Percentiles rank a stretch among this genome's conserved stretches.
phyloP scores from a whole-genome alignment of 768 basidiomycete species.

The Rossbeevera mucosa region DNA sequence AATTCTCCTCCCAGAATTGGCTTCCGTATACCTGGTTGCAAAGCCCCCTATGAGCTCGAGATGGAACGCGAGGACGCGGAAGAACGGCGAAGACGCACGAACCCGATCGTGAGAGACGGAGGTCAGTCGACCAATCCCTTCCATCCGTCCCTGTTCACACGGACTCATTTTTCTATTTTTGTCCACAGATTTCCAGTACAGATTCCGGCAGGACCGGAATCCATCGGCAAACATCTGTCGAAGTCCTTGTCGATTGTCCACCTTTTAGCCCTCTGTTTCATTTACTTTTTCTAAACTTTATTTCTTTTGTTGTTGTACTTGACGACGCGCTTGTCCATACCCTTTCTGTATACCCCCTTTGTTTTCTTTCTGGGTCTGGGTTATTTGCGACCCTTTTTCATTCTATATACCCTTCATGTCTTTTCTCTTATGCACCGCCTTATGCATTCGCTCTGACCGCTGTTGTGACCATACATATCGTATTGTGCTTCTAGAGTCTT shows the following conservation, averaged over 20 bases:
- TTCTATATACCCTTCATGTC: conserved; percentile 21
- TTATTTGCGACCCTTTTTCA: conserved; percentile 1
- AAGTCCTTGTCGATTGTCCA: conserved; percentile 52
- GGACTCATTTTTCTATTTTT: conserved; percentile 2
- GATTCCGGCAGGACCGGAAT: conserved; percentile 49
- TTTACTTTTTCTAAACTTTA: conserved; percentile 12
- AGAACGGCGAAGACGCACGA: conserved; percentile 43
- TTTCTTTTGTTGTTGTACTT: conserved; percentile 26
- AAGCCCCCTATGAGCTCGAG: conserved; percentile 63
- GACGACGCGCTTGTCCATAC: conserved; percentile 16
- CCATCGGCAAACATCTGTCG: conserved; percentile 38
- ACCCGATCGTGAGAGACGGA: conserved; percentile 65
- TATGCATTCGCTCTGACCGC: conserved; percentile 14
- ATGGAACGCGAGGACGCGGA: conserved; percentile 64
- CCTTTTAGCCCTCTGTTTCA: conserved; percentile 40
- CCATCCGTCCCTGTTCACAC: neutral
- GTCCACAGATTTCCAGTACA: conserved; percentile 56
- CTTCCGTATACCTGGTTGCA: conserved; percentile 59
- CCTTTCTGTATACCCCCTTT: conserved; percentile 8
- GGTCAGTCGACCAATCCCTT: conserved; percentile 24
- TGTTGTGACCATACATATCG: conserved; percentile 10
- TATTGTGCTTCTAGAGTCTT: conserved; percentile 26
- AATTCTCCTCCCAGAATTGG: conserved; percentile 38
- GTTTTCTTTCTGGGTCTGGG: neutral
- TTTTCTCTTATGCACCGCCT: conserved; percentile 11